Base-by-base conservation (phyloP, 2,329 filamentous ascomycete species). In the Verticillium albo-atrum region DNA sequence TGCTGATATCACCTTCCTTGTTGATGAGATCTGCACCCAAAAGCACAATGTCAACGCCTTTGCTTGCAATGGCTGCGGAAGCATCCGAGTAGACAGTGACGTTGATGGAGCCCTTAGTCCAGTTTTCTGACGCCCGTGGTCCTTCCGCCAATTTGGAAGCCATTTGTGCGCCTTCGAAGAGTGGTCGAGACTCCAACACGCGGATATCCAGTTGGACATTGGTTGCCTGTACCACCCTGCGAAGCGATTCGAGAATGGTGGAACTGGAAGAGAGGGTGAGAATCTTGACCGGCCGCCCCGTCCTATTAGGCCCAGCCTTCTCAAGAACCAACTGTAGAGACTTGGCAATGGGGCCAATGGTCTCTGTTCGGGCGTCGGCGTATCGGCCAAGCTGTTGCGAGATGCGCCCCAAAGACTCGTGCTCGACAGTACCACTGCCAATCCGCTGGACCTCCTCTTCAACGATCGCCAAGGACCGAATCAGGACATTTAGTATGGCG, bases 21-120 rank as follows among this genome's bases (percentile, higher is more conserved):
- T 82, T 81, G 58, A 91, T 85, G 4, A 83, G 75, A 67, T 90
- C 88, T 2, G 87, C 86, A 1, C 87, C 87, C 1, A 91, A 73
- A 3, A 91, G 71, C 2, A 90, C 72, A 1, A 88, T 57, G 64
- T 89, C 79, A 3, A 83, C 75, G n/a, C 70, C 74, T 20, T 69
- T 66, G 3, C 81, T 77, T 1, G 85, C 83, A 10, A 83, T 68
- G 1, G 82, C 84, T 4, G 82, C 78, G 2, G 82, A 80, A n/a
- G 84, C 83, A 67, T 89, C 86, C 0, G 87, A 82, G 63, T 80
- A 83, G 2, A 89, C 65, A 0, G 76, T 78, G 2, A 79, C 67
- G 42, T 62, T 62, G 5, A 62, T 53, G 2, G 56, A 56, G 12
- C 58, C 53, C 27, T 62, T 58, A 28, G 61, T 10, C 9, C 4